Base-by-base conservation (phyloP, 805 yeast genomes). In the Danielia oregonensis region DNA sequence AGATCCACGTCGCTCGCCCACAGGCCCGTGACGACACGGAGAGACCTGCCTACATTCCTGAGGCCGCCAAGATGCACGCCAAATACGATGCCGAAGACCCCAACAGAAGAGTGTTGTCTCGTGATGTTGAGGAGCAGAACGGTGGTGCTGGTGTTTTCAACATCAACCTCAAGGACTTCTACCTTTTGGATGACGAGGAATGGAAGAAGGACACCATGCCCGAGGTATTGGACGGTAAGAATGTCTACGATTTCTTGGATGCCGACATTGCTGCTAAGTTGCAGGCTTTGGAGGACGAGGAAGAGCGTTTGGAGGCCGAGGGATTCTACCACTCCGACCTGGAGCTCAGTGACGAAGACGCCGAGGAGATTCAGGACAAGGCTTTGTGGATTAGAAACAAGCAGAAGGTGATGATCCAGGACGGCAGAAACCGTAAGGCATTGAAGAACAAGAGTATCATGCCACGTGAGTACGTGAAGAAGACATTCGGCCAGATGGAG, bases 141-240 rank as follows among this genome's bases (percentile, higher is more conserved):
- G 98, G 98, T 58, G 98, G 98, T 59, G 97, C 98, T 28, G 98
- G 98, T 73, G 98, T 93, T 23, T 93, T 68, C 73, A 93, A 88
- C 68, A 78, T 93, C 57, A 88, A 93, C 68, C 72, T 93, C 67
- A 86, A 88, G 61, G 97, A 91, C 57, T 84, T 82, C 55, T 93
- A 94, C 64, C 49, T 93, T 43, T 72, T 93, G 50, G 98, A 91
- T 49, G 91, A 93, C 58, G 97, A 91, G 33, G 94, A 86, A 46
- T 93, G 99, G 99, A 91, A 91, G 75, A 79, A 87, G 48, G 99
- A 93, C 63, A 75, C 83, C 43, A 87, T 93, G 87, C 99, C 99
- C 17, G 99, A 93, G 71, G 75, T 93, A 35, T 70, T 93, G 59
- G 88, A 93, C 55, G 99, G 99, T 66, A 84, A 79, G 70, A 93